Conservation (phyloP, 2,329 filamentous ascomycete species). For the Biscogniauxia marginata region DNA sequence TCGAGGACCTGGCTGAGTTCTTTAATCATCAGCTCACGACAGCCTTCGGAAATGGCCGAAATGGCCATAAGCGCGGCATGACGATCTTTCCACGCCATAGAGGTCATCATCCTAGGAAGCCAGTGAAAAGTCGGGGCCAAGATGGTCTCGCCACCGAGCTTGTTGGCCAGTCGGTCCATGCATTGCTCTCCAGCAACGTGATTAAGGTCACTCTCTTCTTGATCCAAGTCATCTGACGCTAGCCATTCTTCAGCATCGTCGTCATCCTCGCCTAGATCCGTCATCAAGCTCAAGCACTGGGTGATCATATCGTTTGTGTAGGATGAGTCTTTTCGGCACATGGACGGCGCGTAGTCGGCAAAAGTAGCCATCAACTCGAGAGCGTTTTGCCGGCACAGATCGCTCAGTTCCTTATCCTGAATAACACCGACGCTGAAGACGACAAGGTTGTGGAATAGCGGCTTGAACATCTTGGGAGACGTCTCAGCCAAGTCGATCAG, state of each 20-base stretch:
- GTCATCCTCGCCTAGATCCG: conserved; percentile 89
- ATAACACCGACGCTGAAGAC: conserved; percentile 92
- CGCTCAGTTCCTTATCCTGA: conserved; percentile 90
- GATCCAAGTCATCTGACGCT: conserved; percentile 86
- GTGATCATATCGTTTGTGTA: conserved; percentile 98
- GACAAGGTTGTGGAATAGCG: conserved; percentile 87
- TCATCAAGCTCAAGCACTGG: conserved; percentile 97
- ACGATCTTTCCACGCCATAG: conserved; percentile 88
- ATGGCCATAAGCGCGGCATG: conserved; percentile 98
- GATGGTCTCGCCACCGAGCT: conserved; percentile 90
- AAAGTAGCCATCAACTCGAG: conserved; percentile 98
- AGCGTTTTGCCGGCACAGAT: conserved; percentile 89
- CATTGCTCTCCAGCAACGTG: conserved; percentile 97
- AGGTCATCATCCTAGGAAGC: conserved; percentile 97
- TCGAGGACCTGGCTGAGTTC: conserved; percentile 93
- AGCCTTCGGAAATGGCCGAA: conserved; percentile 96
- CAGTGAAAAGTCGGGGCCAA: conserved; percentile 92
- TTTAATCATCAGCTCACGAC: conserved; percentile 90
- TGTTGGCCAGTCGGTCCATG: conserved; percentile 97
- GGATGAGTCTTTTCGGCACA: conserved; percentile 91
- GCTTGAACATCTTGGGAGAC: conserved; percentile 97
- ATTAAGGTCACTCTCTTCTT: conserved; percentile 94
- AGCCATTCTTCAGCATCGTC: conserved; percentile 96
- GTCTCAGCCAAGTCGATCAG: conserved; percentile 92
- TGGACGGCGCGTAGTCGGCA: conserved; percentile 87